These are phyloP conservation scores for Pholiota conissans DNA, from an alignment of 768 basidiomycete genomes.

Conservation along the genomic window DNA sequence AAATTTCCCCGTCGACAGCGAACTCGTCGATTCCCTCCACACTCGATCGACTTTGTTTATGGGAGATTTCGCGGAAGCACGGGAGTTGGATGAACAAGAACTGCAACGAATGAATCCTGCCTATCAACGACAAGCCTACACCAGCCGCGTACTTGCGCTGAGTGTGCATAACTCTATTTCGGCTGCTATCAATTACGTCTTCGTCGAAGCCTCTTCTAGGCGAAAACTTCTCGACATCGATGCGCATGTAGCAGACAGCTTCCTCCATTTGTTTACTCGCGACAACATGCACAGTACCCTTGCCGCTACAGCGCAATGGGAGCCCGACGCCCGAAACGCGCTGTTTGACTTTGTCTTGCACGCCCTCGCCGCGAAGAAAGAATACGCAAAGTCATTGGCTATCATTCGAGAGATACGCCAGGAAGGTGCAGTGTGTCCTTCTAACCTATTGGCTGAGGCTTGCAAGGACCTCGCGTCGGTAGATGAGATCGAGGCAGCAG, in stretches of 20 bases:
- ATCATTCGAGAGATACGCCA: background rate
- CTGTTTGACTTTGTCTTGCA: background rate
- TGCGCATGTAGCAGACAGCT: background rate
- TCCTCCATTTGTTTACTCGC: background rate
- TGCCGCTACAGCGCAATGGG: background rate
- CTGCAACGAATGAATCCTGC: background rate
- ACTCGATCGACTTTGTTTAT: conserved; percentile 10
- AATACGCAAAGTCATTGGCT: background rate
- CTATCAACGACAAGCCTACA: background rate
- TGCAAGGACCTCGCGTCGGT: background rate
- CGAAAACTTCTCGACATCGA: background rate
- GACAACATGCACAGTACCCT: background rate
- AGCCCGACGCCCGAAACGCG: background rate
- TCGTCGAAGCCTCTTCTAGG: background rate
- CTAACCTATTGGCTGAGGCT: background rate
- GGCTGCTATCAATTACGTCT: background rate
- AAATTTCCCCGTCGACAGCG: background rate
- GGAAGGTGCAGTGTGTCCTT: background rate
- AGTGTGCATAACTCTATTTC: conserved; percentile 31
- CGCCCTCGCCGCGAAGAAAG: background rate
- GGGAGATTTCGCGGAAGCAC: background rate
- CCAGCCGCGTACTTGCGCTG: background rate
- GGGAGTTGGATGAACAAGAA: background rate
- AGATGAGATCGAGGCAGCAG: background rate
- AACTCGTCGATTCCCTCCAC: background rate